Percentiles rank a stretch among this genome's conserved stretches.
phyloP scores from a whole-genome alignment of 2,329 filamentous ascomycete genomes.

The Coleophoma crateriformis region DNA sequence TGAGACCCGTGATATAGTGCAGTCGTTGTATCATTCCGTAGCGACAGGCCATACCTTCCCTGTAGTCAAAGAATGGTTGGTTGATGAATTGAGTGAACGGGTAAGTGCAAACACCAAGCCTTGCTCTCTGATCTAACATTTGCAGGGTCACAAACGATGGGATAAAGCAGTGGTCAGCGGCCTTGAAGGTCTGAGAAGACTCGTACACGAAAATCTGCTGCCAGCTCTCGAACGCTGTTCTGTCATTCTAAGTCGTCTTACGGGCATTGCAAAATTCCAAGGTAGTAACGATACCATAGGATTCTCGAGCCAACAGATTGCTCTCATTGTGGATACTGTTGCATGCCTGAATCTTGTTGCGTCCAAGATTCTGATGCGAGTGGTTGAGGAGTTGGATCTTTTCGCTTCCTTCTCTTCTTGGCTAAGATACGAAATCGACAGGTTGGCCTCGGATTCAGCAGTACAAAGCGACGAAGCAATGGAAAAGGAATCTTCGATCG shows the following conservation, averaged over 20 bases:
- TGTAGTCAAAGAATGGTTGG: conserved; percentile 78
- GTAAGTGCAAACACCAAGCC: conserved; percentile 39
- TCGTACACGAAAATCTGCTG: conserved; percentile 83
- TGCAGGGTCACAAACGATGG: conserved; percentile 86
- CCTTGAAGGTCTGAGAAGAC: conserved; percentile 68
- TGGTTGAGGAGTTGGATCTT: conserved; percentile 71
- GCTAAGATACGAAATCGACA: conserved; percentile 79
- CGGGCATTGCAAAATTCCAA: conserved; percentile 78
- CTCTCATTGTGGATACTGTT: conserved; percentile 62
- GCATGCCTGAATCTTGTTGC: conserved; percentile 71
- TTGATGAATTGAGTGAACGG: conserved; percentile 74
- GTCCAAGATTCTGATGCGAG: conserved; percentile 65
- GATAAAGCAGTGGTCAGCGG: conserved; percentile 79
- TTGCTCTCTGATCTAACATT: conserved; percentile 8
- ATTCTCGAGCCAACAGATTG: conserved; percentile 58
- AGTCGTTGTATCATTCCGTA: conserved; percentile 77
- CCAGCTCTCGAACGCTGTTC: conserved; percentile 80
- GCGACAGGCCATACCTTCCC: conserved; percentile 76
- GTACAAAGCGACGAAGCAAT: conserved; percentile 62
- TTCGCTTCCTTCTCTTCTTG: conserved; percentile 78
- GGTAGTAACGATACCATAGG: conserved; percentile 61
- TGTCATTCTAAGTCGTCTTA: conserved; percentile 75
- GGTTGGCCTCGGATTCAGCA: conserved; percentile 58
- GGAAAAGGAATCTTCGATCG: conserved; percentile 72
- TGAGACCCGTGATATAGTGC: conserved; percentile 59